Evolutionary conservation across 257 asterid species (phyloP).

Genomic region (Penstemon davidsonii): DNA sequence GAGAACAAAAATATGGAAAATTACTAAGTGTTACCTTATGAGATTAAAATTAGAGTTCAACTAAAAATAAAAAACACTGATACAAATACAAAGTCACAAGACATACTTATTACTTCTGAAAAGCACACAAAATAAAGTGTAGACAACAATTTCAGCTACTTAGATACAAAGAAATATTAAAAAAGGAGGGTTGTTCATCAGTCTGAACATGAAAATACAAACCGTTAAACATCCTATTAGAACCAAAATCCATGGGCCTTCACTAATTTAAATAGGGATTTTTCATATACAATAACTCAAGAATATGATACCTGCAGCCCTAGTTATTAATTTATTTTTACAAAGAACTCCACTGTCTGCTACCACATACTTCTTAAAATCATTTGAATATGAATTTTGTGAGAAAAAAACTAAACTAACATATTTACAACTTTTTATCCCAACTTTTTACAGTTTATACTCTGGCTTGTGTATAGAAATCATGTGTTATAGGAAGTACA

Average conservation of each 20-base stretch:
- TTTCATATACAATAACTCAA: neutral
- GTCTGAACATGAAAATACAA: neutral
- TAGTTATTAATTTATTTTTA: neutral
- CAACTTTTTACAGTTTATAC: neutral
- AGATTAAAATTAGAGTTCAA: conserved; percentile 7
- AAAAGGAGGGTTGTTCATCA: neutral
- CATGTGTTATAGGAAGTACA: neutral
- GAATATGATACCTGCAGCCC: conserved; percentile 1
- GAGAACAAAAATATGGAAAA: neutral
- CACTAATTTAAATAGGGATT: neutral
- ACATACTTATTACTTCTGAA: conserved; percentile 14
- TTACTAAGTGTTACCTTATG: neutral
- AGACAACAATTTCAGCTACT: neutral
- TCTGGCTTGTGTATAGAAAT: neutral
- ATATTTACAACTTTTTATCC: neutral
- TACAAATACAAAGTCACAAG: conserved; percentile 3
- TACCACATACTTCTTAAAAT: neutral
- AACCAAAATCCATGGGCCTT: neutral
- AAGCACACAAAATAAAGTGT: neutral
- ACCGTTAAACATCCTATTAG: neutral
- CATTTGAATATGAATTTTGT: neutral
- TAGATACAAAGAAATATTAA: conserved; percentile 3
- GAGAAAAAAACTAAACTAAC: neutral
- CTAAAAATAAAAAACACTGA: neutral
- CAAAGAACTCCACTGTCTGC: neutral